Percentiles rank a stretch among this genome's conserved stretches.
Evolutionary conservation across 352 stramenopile species (phyloP).

Genomic region (Saprolegnia diclina): DNA sequence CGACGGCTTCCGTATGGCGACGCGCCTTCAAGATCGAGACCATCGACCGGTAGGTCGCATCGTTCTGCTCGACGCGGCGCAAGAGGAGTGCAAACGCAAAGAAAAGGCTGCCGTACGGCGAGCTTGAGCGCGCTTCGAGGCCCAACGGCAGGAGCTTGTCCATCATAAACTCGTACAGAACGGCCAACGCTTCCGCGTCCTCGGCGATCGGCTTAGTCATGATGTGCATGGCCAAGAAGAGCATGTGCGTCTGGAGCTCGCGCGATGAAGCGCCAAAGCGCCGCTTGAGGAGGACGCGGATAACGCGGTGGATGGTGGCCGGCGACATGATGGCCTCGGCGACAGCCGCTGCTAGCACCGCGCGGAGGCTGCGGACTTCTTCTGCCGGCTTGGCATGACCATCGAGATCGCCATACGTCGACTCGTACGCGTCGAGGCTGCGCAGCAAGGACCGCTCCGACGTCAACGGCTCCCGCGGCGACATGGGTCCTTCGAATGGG

Average conservation of each 20-base stretch:
- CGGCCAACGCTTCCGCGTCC: constrained; percentile 10
- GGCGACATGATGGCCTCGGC: background rate
- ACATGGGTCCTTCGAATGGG: background rate
- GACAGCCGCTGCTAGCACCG: background rate
- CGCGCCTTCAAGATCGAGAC: constrained; percentile 14
- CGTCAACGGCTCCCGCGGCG: background rate
- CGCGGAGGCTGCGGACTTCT: background rate
- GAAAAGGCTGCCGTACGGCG: constrained; percentile 20
- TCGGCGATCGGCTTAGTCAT: constrained; percentile 5
- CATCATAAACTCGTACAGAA: constrained; percentile 22
- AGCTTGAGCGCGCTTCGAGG: background rate
- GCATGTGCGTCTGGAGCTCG: background rate
- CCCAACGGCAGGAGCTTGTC: background rate
- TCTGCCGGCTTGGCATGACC: background rate
- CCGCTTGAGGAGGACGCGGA: constrained; percentile 18
- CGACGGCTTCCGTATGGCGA: background rate
- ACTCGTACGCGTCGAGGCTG: background rate
- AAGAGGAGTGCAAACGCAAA: constrained; percentile 21
- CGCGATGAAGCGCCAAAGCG: constrained; percentile 4
- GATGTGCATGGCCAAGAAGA: constrained; percentile 4
- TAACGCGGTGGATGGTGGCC: background rate
- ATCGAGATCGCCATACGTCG: background rate
- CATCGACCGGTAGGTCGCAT: constrained; percentile 2
- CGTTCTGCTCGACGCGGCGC: constrained; percentile 18
- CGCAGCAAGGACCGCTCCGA: background rate